phyloP scores from a whole-genome alignment of 73 alveolate species.

The Paramecium biaurelia region DNA sequence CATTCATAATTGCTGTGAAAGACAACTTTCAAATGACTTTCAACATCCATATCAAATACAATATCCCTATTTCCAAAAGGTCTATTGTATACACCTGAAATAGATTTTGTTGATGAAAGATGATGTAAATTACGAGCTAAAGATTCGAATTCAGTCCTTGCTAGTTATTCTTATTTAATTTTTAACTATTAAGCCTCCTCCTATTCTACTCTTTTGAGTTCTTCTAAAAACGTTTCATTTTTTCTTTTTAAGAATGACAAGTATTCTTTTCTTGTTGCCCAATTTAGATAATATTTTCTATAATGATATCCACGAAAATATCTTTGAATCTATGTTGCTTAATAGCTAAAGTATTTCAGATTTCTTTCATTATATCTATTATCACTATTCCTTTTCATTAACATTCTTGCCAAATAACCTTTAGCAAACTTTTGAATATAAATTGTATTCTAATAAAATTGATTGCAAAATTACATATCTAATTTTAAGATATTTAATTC shows the following conservation, averaged over 20 bases:
- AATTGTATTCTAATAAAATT: background rate
- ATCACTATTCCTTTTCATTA: slow-evolving; percentile 38
- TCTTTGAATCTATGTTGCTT: background rate
- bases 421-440: background rate
- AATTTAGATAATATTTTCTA: slow-evolving; percentile 25
- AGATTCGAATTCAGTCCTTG: slow-evolving; percentile 75
- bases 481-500: background rate
- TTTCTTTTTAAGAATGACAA: background rate
- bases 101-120: slow-evolving; percentile 78
- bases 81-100: slow-evolving; percentile 86
- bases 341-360: background rate
- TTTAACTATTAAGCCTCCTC: slow-evolving; percentile 56
- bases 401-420: slow-evolving; percentile 25
- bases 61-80: slow-evolving; percentile 84
- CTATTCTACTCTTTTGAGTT: slow-evolving; percentile 56
- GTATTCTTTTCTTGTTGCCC: background rate
- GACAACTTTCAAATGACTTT: slow-evolving; percentile 73
- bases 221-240: slow-evolving; percentile 62
- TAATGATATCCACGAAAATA: slow-evolving; percentile 20
- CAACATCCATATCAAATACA: slow-evolving; percentile 84
- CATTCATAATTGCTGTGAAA: slow-evolving; percentile 47
- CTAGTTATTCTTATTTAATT: slow-evolving; percentile 70
- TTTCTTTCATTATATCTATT: slow-evolving; percentile 28
- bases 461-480: background rate
- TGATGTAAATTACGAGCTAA: slow-evolving; percentile 86